Percentiles rank a stretch among this genome's conserved stretches.
phyloP scores from a whole-genome alignment of 352 stramenopile genomes.

The Phytophthora tubulina region DNA sequence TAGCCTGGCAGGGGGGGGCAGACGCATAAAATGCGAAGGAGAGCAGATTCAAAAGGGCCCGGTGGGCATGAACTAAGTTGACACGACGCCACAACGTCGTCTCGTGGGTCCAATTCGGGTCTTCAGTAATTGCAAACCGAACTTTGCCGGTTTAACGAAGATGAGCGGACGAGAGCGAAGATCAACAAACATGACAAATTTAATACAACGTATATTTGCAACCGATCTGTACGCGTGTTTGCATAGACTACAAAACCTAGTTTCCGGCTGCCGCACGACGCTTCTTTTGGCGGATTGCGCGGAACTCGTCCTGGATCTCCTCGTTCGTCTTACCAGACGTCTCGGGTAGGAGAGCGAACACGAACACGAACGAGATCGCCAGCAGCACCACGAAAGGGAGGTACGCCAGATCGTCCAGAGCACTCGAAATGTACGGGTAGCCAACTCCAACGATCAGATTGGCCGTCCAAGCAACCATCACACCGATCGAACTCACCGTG shows the following conservation, averaged over 20 bases:
- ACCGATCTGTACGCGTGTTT: neutral
- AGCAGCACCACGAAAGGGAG: constrained; percentile 46
- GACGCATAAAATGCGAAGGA: too few relatives aligned
- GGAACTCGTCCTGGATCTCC: constrained; percentile 62
- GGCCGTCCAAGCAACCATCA: constrained; percentile 45
- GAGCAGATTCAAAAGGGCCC: too few relatives aligned
- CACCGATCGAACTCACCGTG: constrained; percentile 43
- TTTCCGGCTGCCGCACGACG: constrained; percentile 9
- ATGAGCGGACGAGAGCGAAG: neutral
- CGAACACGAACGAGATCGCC: constrained; percentile 40
- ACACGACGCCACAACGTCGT: too few relatives aligned
- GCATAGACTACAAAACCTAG: constrained; percentile 1
- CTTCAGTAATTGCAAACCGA: too few relatives aligned
- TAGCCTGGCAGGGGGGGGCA: too few relatives aligned
- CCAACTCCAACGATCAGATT: constrained; percentile 62
- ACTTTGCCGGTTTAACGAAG: too few relatives aligned
- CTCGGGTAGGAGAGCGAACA: constrained; percentile 52
- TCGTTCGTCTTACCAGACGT: constrained; percentile 59
- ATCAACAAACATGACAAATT: neutral
- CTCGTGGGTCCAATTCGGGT: too few relatives aligned
- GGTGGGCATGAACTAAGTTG: too few relatives aligned
- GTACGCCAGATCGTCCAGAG: constrained; percentile 45
- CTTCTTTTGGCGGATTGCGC: constrained; percentile 42
- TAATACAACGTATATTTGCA: too few relatives aligned
- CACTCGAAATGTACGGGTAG: constrained; percentile 55